Evolutionary conservation across 129 eudicot genomes (phyloP).

Genomic region (Arctium lappa): DNA sequence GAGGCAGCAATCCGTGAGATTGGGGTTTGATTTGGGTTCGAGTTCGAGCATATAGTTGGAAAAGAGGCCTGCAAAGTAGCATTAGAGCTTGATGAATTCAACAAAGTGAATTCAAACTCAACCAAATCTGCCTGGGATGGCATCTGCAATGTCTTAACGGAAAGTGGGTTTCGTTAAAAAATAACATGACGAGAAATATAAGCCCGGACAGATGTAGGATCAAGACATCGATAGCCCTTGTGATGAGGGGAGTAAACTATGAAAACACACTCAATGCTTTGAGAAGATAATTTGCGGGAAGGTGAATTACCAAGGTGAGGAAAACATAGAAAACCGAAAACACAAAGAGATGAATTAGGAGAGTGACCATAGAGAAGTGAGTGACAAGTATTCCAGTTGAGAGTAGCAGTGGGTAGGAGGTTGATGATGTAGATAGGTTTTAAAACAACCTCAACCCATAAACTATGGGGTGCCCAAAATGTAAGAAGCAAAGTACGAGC

Average conservation of each 20-base stretch:
- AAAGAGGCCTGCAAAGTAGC: no score
- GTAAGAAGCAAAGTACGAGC: conserved; percentile 5
- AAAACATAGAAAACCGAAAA: background rate
- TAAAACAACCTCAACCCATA: conserved; percentile 1
- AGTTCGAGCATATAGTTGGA: no score
- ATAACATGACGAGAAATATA: conserved; percentile 6
- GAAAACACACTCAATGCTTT: background rate
- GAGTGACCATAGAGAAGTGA: background rate
- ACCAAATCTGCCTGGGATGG: no score
- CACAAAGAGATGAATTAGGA: background rate
- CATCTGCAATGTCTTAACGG: background rate
- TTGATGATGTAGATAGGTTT: conserved; percentile 1
- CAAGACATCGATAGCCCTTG: conserved; percentile 6
- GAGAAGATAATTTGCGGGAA: background rate
- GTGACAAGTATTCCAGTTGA: background rate
- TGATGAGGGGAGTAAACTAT: background rate
- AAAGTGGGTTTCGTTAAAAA: background rate
- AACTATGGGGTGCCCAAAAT: background rate
- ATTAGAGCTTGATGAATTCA: no score
- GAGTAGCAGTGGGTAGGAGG: background rate
- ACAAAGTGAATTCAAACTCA: no score
- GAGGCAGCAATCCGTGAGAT: no score
- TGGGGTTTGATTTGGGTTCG: no score
- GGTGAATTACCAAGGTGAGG: background rate
- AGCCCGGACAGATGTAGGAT: background rate